Percentiles rank a stretch among this genome's conserved stretches.
Evolutionary conservation across 495 filamentous ascomycete genomes (phyloP).

Genomic region (Schizothecium vesticola): DNA sequence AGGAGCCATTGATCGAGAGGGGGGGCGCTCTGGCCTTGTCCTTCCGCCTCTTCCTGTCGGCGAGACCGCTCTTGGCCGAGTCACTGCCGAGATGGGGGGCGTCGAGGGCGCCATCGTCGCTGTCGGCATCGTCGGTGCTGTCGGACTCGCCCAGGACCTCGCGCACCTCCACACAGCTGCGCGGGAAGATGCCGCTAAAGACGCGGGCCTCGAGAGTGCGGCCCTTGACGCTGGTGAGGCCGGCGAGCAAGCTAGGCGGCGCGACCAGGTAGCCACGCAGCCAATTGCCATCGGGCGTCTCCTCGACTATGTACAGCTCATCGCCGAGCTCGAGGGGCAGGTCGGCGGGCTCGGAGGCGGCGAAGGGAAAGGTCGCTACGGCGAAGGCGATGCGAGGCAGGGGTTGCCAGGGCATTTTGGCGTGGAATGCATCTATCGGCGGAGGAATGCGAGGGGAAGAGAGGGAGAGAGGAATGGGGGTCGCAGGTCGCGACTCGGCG

Average conservation of each 20-base stretch:
- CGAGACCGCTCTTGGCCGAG: conserved; percentile 44
- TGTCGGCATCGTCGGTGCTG: conserved; percentile 40
- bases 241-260: conserved; percentile 86
- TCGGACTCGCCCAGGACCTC: conserved; percentile 64
- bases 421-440: conserved; percentile 28
- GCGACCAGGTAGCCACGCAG: conserved; percentile 92
- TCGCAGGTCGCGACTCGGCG: neutral
- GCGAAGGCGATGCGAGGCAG: conserved; percentile 97
- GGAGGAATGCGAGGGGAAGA: neutral
- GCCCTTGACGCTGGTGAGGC: conserved; percentile 84
- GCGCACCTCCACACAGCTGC: conserved; percentile 78
- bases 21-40: conserved; percentile 15
- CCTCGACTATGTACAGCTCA: conserved; percentile 97
- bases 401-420: conserved; percentile 88
- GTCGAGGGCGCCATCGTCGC: conserved; percentile 27
- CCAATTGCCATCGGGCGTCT: conserved; percentile 81
- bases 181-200: conserved; percentile 94
- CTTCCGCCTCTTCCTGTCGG: conserved; percentile 29
- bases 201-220: conserved; percentile 92
- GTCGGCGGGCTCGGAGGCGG: conserved; percentile 77
- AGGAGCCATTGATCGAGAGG: conserved; percentile 3
- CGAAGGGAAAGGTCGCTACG: conserved; percentile 89
- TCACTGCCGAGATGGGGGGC: conserved; percentile 32
- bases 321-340: conserved; percentile 96
- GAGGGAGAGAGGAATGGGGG: too few relatives aligned